These are phyloP conservation scores for Hyphopichia buzzinii DNA, from an alignment of 1,139 yeast genomes.

Conservation along the genomic window DNA sequence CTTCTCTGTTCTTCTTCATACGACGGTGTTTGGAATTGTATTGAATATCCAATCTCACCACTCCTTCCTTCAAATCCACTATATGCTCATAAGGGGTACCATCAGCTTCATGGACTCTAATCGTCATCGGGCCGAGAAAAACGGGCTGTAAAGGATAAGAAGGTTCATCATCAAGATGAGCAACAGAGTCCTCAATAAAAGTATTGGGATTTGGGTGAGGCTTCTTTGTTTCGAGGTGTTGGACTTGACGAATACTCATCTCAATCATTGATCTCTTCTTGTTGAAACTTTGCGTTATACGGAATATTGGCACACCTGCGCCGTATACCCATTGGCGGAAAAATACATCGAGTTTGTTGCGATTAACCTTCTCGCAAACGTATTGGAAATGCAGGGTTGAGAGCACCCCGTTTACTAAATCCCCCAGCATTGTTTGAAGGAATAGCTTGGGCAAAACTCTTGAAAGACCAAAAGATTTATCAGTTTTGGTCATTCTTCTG, in stretches of 20 bases:
- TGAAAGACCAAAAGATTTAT: slow-evolving; percentile 86
- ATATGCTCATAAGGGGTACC: slow-evolving; percentile 99
- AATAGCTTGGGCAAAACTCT: slow-evolving; percentile 90
- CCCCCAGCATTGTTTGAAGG: slow-evolving; percentile 95
- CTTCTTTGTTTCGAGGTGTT: slow-evolving; percentile 53
- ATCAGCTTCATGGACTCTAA: slow-evolving; percentile 95
- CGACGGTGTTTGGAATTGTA: slow-evolving; percentile 89
- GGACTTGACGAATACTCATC: slow-evolving; percentile 91
- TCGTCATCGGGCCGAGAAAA: slow-evolving; percentile 93
- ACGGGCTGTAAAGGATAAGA: slow-evolving; percentile 42
- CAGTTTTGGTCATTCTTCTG: slow-evolving; percentile 93
- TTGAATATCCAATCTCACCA: slow-evolving; percentile 87
- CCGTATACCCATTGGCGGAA: slow-evolving; percentile 94
- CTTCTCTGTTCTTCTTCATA: slow-evolving; percentile 52
- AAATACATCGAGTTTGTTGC: slow-evolving; percentile 76
- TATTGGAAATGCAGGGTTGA: slow-evolving; percentile 85
- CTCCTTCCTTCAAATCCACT: slow-evolving; percentile 81
- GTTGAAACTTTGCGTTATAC: slow-evolving; percentile 88
- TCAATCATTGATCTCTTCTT: slow-evolving; percentile 92
- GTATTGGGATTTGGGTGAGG: slow-evolving; percentile 33
- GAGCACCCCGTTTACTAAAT: slow-evolving; percentile 72
- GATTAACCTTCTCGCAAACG: slow-evolving; percentile 91
- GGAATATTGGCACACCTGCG: slow-evolving; percentile 83
- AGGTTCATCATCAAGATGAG: slow-evolving; percentile 41
- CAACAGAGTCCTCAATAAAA: slow-evolving; percentile 48